Base-by-base conservation (phyloP, 352 stramenopile species). In the Proteromonas lacertae region DNA sequence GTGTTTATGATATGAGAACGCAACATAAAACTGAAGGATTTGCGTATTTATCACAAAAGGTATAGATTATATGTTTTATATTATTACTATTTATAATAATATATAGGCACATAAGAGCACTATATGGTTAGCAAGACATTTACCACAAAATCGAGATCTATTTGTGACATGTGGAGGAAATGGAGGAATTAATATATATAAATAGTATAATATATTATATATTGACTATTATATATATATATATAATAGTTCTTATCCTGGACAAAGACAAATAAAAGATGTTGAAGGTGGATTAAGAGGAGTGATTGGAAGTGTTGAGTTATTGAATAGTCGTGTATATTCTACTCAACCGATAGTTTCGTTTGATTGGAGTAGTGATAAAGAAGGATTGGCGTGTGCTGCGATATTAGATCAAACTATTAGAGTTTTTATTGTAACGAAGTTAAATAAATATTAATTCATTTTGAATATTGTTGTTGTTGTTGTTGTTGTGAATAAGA, bases 161-260 rank as follows among this genome's bases (percentile, higher is more conserved):
- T 90, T 90, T 47, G 83, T 89, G 63, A 92, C 77, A 3, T 68
- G 68, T 17, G 78, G 80, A 29, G 80, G 78, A 29, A 92, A 93
- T 46, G 79, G 79, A 7, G 76, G 78, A 18, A 79, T 92, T 50
- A 92, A 92, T 43, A 38, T 92, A 32, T 92, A 92, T 65, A 90
- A 88, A 55, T 92, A 93, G 57, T 69, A 60, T 42, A 76, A 83
- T 36, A 53, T 57, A 4, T n/a, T n/a, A n/a, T n/a, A n/a, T n/a
- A n/a, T n/a, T n/a, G n/a, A n/a, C n/a, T n/a, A n/a, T n/a, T n/a
- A n/a, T n/a, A n/a, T n/a, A n/a, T n/a, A n/a, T n/a, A n/a, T n/a
- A n/a, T n/a, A n/a, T n/a, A n/a, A n/a, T n/a, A n/a, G n/a, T n/a
- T n/a, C 24, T 35, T 48, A 1, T 37, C 13, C 45, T 0, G 33